These are phyloP conservation scores for Didymella lethalis DNA, from an alignment of 2,329 filamentous ascomycete genomes.

Conservation along the genomic window DNA sequence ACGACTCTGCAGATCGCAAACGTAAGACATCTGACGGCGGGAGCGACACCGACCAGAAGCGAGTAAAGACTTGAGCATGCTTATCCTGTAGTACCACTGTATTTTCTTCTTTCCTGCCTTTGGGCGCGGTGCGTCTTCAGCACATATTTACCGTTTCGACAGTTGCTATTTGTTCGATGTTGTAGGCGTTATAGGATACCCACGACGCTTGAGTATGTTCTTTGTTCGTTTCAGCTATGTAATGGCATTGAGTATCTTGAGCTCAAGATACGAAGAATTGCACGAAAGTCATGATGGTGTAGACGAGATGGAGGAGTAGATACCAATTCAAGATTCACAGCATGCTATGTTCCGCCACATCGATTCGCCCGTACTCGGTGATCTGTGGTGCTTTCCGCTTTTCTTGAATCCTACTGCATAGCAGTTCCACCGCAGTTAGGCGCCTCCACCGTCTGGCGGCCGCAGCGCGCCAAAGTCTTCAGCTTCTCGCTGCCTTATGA, in stretches of 20 bases:
- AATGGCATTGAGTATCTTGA: slow-evolving; percentile 11
- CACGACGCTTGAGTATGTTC: slow-evolving; percentile 29
- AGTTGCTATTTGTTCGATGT: slow-evolving; percentile 24
- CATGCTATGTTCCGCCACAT: background rate
- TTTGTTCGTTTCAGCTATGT: slow-evolving; percentile 21
- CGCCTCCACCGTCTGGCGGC: slow-evolving; percentile 8
- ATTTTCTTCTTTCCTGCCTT: slow-evolving; percentile 13
- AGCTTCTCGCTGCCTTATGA: slow-evolving; percentile 9
- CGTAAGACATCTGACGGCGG: slow-evolving; percentile 53
- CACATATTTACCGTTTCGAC: slow-evolving; percentile 16
- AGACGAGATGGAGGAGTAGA: slow-evolving; percentile 26
- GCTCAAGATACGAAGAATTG: slow-evolving; percentile 9
- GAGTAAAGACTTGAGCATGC: slow-evolving; percentile 44
- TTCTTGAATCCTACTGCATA: background rate
- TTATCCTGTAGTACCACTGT: slow-evolving; percentile 21
- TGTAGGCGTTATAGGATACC: slow-evolving; percentile 40
- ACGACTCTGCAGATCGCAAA: slow-evolving; percentile 52
- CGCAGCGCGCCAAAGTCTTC: slow-evolving; percentile 5
- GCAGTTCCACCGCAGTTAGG: slow-evolving; percentile 9
- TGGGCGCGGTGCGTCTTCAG: slow-evolving; percentile 23
- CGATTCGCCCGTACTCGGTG: background rate
- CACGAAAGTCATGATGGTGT: slow-evolving; percentile 19
- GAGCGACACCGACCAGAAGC: slow-evolving; percentile 49
- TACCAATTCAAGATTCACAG: slow-evolving; percentile 9
- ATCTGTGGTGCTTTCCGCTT: background rate